Percentiles rank a stretch among this genome's conserved stretches.
Evolutionary conservation across 106 monocot genomes (phyloP).

Genomic region (Iris macrosiphon): DNA sequence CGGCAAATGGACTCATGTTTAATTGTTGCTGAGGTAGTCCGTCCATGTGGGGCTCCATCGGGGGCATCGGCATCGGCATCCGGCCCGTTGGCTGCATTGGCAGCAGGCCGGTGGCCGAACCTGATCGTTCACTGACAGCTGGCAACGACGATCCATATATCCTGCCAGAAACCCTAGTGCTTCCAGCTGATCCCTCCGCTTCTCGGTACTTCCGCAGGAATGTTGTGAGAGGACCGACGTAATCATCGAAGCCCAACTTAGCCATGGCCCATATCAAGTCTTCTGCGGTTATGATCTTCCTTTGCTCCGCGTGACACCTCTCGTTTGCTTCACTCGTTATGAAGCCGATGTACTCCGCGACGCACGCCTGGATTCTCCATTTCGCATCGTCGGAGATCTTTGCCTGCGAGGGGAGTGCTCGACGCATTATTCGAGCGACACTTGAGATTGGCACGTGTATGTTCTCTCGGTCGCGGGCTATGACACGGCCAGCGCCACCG

Average conservation of each 20-base stretch:
- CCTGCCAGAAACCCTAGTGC: too few species aligned
- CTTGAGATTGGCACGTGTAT: conserved; percentile 62
- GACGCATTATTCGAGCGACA: conserved; percentile 61
- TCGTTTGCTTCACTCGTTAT: conserved; percentile 67
- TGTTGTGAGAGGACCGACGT: conserved; percentile 46
- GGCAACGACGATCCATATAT: too few species aligned
- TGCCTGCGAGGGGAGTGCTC: conserved; percentile 53
- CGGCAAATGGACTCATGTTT: too few species aligned
- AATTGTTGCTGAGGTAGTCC: too few species aligned
- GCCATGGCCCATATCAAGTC: conserved; percentile 69
- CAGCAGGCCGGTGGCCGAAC: conserved; percentile 23
- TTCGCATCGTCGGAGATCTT: conserved; percentile 77
- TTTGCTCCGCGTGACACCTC: conserved; percentile 55
- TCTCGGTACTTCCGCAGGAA: conserved; percentile 44
- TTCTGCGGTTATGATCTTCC: conserved; percentile 63
- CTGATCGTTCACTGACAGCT: too few species aligned
- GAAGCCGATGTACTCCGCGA: conserved; percentile 71
- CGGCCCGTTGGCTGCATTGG: background rate
- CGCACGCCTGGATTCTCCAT: conserved; percentile 66
- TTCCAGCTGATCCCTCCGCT: conserved; percentile 51
- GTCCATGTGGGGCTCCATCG: too few species aligned
- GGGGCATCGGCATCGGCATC: too few species aligned
- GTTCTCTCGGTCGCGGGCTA: conserved; percentile 52
- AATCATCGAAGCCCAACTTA: conserved; percentile 58
- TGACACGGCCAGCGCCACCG: background rate